Base-by-base conservation (phyloP, 805 yeast genomes). In the Candida namnaoensis region DNA sequence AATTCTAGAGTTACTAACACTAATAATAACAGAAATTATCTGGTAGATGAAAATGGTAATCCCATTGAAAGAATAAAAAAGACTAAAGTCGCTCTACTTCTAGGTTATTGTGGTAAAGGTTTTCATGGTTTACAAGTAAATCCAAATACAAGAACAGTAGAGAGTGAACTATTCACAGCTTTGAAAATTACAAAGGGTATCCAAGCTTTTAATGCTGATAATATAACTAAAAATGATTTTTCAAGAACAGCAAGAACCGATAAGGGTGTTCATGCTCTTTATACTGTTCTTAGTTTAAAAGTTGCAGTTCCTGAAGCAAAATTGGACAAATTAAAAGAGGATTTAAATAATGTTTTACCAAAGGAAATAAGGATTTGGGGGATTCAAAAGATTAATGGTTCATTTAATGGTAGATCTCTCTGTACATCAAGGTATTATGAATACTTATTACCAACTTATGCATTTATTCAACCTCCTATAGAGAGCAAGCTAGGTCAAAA, bases 261-360 rank as follows among this genome's bases (percentile, higher is more conserved):
- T 61, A 91, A 91, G 62, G 98, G 97, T 46, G 98, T 90, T 24
- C 98, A 90, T 63, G 97, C 97, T 10, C 96, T 96, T 2, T 97
- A 97, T 27, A 90, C 91, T 59, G 88, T 90, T 23, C 75, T 91
- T 36, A 82, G 95, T 13, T 68, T 84, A 51, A 90, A 90, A 58
- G 64, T 90, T 70, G 86, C 87, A 51, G 71, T 87, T 41, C 95
- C 88, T 57, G 95, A 88, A 53, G 77, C 71, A 12, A 82, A 87
- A 41, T 73, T 88, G 39, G 13, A 30, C 2, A 32, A 53, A 5
- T 12, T 30, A 8, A 72, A 82, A 35, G 69, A 71, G 37, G 85
- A 80, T 58, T 82, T 93, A 62, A 93, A 93, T 61, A 61, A 69
- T 2, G 59, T 69, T 28, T 69, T 93, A 41, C 99, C 99, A 1